Evolutionary conservation across 1,284 basidiomycete genomes (phyloP), one percentile per base, ranked within the genome.

Genomic region (Pyrrhoderma lamaoense): DNA sequence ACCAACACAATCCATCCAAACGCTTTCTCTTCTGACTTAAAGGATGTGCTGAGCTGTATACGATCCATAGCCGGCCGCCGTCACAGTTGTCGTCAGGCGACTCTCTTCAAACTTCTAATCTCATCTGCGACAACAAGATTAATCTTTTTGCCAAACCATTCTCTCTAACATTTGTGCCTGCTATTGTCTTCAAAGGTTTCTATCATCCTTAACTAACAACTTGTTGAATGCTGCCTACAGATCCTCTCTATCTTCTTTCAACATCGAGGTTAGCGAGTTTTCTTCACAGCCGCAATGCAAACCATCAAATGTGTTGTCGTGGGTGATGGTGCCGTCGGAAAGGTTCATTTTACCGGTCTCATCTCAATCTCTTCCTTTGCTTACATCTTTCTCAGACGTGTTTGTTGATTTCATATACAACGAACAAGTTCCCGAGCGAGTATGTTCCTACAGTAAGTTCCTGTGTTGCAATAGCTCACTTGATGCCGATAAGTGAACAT

Each of bases 261-360:
- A n/a, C 37, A 14, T 35, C 39, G 46, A 36, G 27, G 18, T 18
- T 27, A 21, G 37, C 39, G 19, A 43, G 48, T 49, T 27, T 25
- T 31, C 38, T 22, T 7, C 38, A 18, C 38, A 16, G 47, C n/a
- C 8, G 21, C 21, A 45, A 95, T 95, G 93, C 93, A 95, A 69
- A 95, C 93, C 52, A 96, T 96, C 71, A 96, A 96, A 73, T 95
- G 92, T 72, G 93, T 96, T 65, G 94, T 98, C 59, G 95, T 99
- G 59, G 95, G 95, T 68, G 95, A 99, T 77, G 96, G 95, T 88
- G 95, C 96, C 62, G 95, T 99, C 64, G 95, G 95, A 77, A 99
- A 99, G 90, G 92, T 91, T 64, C 60, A 85, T 71, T 31, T 52
- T 47, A 27, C 27, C 36, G 27, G 25, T 43, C 45, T 45, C 52